phyloP scores from a whole-genome alignment of 2,329 filamentous ascomycete species.

The Pseudocercospora fuligena region DNA sequence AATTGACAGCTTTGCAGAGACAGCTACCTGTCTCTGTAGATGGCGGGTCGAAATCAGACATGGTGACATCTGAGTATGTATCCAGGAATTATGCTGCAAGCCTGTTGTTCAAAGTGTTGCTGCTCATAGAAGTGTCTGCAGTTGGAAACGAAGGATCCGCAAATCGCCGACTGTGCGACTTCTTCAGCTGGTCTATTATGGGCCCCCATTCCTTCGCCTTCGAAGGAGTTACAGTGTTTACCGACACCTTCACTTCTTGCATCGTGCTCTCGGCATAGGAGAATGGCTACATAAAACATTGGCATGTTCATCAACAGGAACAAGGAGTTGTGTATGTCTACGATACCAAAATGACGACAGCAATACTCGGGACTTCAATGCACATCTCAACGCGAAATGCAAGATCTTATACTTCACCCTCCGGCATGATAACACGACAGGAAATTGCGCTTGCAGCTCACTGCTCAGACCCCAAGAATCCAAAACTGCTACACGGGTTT shows the following conservation, averaged over 20 bases:
- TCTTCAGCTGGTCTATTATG: neutral
- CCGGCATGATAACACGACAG: no score
- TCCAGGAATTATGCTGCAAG: no score
- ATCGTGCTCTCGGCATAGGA: no score
- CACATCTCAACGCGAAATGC: neutral
- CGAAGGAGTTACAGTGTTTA: neutral
- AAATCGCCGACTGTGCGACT: neutral
- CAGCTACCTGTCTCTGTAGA: slow-evolving; percentile 8
- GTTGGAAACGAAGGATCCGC: neutral
- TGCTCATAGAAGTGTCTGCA: neutral
- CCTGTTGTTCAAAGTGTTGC: no score
- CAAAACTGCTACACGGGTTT: neutral
- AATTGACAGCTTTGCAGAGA: slow-evolving; percentile 10
- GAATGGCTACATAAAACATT: no score
- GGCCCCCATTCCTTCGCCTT: neutral
- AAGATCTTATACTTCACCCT: neutral
- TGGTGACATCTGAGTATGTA: neutral
- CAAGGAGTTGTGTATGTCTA: no score
- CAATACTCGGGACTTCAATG: neutral
- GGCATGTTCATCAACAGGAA: no score
- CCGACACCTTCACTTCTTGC: no score
- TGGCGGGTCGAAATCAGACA: slow-evolving; percentile 1
- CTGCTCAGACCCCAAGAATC: no score
- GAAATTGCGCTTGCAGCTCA: no score
- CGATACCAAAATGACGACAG: no score